Evolutionary conservation across 2,329 filamentous ascomycete species (phyloP).

Genomic region (Calonectria hongkongensis): DNA sequence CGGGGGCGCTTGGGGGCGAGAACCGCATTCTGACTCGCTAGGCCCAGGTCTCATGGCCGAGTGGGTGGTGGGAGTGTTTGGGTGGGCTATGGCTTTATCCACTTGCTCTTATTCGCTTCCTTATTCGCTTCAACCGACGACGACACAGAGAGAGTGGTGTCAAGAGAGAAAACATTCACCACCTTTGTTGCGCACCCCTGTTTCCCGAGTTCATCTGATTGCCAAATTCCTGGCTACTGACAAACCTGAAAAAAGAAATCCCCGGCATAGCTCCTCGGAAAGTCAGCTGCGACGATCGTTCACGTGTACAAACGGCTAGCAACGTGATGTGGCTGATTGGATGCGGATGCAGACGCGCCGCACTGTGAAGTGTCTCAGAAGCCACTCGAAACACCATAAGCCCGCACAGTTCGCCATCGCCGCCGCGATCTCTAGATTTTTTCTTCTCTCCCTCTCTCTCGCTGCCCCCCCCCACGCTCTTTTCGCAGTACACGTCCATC

Average conservation of each 20-base stretch:
- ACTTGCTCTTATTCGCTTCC: background rate
- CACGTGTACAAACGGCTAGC: slow-evolving; percentile 14
- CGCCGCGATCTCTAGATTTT: background rate
- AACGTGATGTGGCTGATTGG: slow-evolving; percentile 34
- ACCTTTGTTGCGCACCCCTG: background rate
- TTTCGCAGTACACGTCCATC: slow-evolving; percentile 5
- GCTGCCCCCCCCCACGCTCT: slow-evolving; percentile 15
- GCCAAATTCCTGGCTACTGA: background rate
- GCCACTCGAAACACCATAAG: slow-evolving; percentile 15
- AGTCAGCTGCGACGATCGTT: background rate
- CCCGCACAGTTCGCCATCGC: background rate
- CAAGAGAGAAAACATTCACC: too few species aligned
- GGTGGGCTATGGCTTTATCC: background rate
- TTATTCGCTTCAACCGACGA: too few species aligned
- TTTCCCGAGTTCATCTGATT: slow-evolving; percentile 11
- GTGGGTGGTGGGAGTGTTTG: background rate
- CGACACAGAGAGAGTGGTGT: too few species aligned
- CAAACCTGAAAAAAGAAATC: too few species aligned
- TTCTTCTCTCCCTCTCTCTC: background rate
- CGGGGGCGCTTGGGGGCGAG: background rate
- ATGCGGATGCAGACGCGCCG: slow-evolving; percentile 1
- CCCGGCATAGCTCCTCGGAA: too few species aligned
- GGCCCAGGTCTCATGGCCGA: background rate
- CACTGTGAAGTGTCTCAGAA: slow-evolving; percentile 24
- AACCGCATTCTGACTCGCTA: background rate